phyloP scores from a whole-genome alignment of 2,329 filamentous ascomycete species.

The Diaporthe vaccinii region DNA sequence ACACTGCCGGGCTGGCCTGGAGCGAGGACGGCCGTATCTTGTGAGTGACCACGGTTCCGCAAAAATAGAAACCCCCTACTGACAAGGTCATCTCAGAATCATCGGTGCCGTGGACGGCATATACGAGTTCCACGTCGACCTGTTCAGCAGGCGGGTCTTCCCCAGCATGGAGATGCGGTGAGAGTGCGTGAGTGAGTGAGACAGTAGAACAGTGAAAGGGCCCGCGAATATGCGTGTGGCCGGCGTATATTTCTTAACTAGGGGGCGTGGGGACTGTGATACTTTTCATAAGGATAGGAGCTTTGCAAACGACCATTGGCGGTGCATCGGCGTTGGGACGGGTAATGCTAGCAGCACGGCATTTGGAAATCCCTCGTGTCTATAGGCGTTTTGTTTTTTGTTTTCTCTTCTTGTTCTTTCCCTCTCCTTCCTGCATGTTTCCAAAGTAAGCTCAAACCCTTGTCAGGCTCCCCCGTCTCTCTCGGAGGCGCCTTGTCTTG shows the following conservation, averaged over 20 bases:
- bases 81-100: conserved; percentile 59
- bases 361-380: conserved; percentile 33
- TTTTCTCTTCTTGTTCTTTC: not conserved
- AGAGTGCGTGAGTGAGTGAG: conserved; percentile 40
- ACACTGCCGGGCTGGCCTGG: conserved; percentile 74
- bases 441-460: not conserved
- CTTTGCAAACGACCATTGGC: conserved; percentile 10
- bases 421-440: not conserved
- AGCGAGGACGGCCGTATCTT: conserved; percentile 71
- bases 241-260: not conserved
- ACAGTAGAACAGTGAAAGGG: not conserved
- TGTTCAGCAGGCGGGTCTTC: conserved; percentile 70
- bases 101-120: conserved; percentile 79
- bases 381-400: conserved; percentile 7
- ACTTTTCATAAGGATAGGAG: not conserved
- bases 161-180: conserved; percentile 68
- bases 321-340: conserved; percentile 28
- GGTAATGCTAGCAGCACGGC: conserved; percentile 32
- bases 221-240: not conserved
- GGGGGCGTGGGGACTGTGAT: not conserved
- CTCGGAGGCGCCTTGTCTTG: not conserved
- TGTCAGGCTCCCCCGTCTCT: not conserved
- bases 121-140: conserved; percentile 79
- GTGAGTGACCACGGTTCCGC: conserved; percentile 59
- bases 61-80: conserved; percentile 32